These are phyloP conservation scores for Hypoxylon lenormandii DNA, from an alignment of 495 filamentous ascomycete genomes.

Conservation along the genomic window DNA sequence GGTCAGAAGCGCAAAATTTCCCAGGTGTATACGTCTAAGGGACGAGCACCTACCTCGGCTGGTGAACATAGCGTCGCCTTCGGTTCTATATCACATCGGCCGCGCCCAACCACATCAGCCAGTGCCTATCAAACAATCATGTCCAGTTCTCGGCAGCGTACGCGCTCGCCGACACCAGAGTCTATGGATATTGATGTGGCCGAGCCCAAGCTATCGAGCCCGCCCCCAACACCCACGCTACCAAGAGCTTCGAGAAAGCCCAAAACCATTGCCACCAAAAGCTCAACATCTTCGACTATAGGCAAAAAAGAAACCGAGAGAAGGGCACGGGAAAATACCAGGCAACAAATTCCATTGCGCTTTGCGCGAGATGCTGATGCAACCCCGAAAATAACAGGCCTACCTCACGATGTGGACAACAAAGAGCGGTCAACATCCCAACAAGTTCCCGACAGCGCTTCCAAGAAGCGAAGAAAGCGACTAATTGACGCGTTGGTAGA, in stretches of 20 bases:
- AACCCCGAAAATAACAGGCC: slow-evolving; percentile 7
- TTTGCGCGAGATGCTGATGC: slow-evolving; percentile 42
- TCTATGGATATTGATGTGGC: slow-evolving; percentile 33
- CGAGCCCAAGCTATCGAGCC: slow-evolving; percentile 44
- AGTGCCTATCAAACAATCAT: background rate
- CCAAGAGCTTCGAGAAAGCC: slow-evolving; percentile 34
- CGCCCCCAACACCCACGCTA: slow-evolving; percentile 46
- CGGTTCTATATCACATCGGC: slow-evolving; percentile 27
- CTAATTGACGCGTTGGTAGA: slow-evolving; percentile 68
- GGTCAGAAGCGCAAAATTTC: slow-evolving; percentile 52
- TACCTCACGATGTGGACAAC: slow-evolving; percentile 3
- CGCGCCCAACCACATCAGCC: slow-evolving; percentile 32
- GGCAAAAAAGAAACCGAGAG: background rate
- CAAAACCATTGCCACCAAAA: slow-evolving; percentile 5
- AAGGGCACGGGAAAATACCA: slow-evolving; percentile 16
- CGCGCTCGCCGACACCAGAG: slow-evolving; percentile 18
- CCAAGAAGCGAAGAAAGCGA: slow-evolving; percentile 57
- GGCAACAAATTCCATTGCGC: slow-evolving; percentile 57
- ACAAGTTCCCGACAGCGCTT: slow-evolving; percentile 22
- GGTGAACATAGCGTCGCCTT: slow-evolving; percentile 5
- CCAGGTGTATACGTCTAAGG: slow-evolving; percentile 45
- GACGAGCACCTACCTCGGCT: slow-evolving; percentile 24
- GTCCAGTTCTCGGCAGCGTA: slow-evolving; percentile 22
- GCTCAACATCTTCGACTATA: slow-evolving; percentile 7
- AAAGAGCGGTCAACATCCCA: slow-evolving; percentile 14